Base-by-base conservation (phyloP, 2,329 filamentous ascomycete species). In the Cladosporium phlei region DNA sequence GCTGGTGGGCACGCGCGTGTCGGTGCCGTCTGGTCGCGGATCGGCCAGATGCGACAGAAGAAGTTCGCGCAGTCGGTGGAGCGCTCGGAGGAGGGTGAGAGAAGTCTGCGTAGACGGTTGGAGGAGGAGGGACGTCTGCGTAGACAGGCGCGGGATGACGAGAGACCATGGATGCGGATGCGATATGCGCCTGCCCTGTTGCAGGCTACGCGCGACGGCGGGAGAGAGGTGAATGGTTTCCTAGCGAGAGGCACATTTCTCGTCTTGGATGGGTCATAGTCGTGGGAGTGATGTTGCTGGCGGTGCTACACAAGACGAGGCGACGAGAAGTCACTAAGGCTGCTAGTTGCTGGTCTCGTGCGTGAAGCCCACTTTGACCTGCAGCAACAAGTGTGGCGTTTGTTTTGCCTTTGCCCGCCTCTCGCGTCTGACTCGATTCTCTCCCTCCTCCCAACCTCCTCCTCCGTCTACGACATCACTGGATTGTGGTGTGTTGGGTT, bases 1-100 rank as follows among this genome's bases (percentile, higher is more conserved):
- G 88, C 59, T 85, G 80, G 63, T 93, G 86, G 38, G 88, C 93
- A 52, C 88, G 84, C 63, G 85, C 84, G 60, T 89, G 86, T 57
- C 88, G 82, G 66, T 86, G 85, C 59, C 82, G 76, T 54, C 83
- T 76, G 10, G 62, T 63, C 16, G 56, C 66, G 6, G 71, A 73
- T 48, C 80, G 75, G 60, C 82, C 80, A 53, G 80, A 82, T 49
- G 83, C 78, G 59, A 84, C 69, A 65, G 71, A 89, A 67, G 62
- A 81, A 74, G 67, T 79, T 68, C 64, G 79, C 10, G 39, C 42
- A 3, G 37, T 43, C 4, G 50, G 25, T 14, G 37, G 14, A 3
- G 37, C 17, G 37, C 34, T 38, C 5, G 46, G 37, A 8, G 48
- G 46, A 9, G 52, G 53, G 3, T 52, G 37, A n/a, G n/a, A n/a